Evolutionary conservation across 2,329 filamentous ascomycete species (phyloP).

Genomic region (Xylariaceae sp.): DNA sequence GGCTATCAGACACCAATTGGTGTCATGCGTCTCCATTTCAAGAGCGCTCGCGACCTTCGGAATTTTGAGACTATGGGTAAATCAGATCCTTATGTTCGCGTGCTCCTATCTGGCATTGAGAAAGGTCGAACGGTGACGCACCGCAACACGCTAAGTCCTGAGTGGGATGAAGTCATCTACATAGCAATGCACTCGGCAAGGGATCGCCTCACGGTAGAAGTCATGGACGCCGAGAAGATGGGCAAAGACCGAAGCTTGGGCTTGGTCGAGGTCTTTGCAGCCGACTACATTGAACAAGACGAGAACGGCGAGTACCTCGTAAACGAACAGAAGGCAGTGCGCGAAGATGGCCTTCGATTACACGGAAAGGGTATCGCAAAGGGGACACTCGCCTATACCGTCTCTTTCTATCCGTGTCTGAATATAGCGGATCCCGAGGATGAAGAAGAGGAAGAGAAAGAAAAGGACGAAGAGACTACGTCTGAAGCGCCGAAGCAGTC

Average conservation of each 20-base stretch:
- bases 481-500: conserved; percentile 30
- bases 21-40: conserved; percentile 92
- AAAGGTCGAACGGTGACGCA: conserved; percentile 94
- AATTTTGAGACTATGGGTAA: conserved; percentile 96
- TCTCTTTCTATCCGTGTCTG: conserved; percentile 86
- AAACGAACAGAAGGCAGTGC: conserved; percentile 72
- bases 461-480: conserved; percentile 40
- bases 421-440: conserved; percentile 89
- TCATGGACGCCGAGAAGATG: conserved; percentile 95
- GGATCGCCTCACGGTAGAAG: conserved; percentile 85
- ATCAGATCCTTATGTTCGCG: conserved; percentile 90
- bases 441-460: conserved; percentile 62
- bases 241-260: conserved; percentile 90
- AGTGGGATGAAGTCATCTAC: conserved; percentile 95
- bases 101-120: conserved; percentile 86
- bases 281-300: conserved; percentile 78
- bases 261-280: conserved; percentile 72
- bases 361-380: conserved; percentile 75
- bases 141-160: conserved; percentile 91
- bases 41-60: conserved; percentile 77
- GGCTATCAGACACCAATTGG: conserved; percentile 94
- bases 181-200: conserved; percentile 83
- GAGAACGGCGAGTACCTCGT: conserved; percentile 80
- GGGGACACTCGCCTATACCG: conserved; percentile 79
- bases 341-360: conserved; percentile 70